Evolutionary conservation across 257 asterid genomes (phyloP).

Genomic region (Nicotiana noctiflora): DNA sequence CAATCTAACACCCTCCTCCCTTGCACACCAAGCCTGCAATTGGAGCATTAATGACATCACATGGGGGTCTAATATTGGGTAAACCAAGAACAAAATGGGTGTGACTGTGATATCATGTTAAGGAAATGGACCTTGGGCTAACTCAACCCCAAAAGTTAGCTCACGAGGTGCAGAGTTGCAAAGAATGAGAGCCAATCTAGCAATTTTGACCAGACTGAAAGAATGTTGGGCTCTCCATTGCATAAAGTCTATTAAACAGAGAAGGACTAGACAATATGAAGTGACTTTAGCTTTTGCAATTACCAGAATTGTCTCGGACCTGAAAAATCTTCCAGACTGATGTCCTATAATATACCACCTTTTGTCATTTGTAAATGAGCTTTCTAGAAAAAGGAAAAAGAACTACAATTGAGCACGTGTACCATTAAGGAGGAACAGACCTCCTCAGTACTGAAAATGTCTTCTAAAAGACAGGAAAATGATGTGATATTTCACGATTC

Average conservation of each 20-base stretch:
- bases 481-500: not conserved
- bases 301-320: not conserved
- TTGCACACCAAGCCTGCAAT: not conserved
- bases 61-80: not conserved
- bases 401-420: not conserved
- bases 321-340: constrained; percentile 34
- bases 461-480: not conserved
- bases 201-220: not conserved
- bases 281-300: not conserved
- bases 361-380: not conserved
- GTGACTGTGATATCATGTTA: not conserved
- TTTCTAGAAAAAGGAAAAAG: not conserved
- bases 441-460: not conserved
- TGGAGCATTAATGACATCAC: not conserved
- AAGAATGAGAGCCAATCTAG: too few species aligned
- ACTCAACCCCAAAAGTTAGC: not conserved
- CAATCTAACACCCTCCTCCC: not conserved
- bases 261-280: not conserved
- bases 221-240: not conserved
- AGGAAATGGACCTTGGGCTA: not conserved
- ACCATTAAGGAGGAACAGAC: not conserved
- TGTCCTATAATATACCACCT: not conserved
- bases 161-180: not conserved
- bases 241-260: not conserved
- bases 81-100: not conserved